Conservation (phyloP, 768 basidiomycete genomes). For the Zangia roseola region DNA sequence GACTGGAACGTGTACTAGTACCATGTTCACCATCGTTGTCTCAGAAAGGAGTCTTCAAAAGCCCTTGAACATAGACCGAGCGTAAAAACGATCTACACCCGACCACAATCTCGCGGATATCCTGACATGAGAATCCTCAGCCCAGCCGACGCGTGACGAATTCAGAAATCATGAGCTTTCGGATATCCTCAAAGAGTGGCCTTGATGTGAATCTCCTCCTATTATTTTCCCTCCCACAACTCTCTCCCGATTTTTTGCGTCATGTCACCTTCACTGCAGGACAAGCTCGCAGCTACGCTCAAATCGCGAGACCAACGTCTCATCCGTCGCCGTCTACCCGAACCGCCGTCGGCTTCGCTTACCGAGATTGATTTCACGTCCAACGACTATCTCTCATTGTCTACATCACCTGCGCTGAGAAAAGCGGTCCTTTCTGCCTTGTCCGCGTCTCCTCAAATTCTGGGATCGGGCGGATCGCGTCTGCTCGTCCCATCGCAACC, state of each 20-base stretch:
- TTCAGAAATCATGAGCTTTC: not conserved
- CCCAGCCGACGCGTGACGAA: not conserved
- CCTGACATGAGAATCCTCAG: slow-evolving; percentile 6
- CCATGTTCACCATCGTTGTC: no score
- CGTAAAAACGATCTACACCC: slow-evolving; percentile 12
- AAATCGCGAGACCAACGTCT: slow-evolving; percentile 60
- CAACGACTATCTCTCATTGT: slow-evolving; percentile 90
- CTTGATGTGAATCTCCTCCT: not conserved
- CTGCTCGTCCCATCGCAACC: slow-evolving; percentile 61
- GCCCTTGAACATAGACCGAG: no score
- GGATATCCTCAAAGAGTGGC: not conserved
- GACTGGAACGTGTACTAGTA: no score
- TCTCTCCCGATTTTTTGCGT: not conserved
- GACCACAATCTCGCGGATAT: not conserved
- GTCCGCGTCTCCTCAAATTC: slow-evolving; percentile 48
- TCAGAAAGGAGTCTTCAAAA: no score
- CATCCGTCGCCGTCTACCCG: slow-evolving; percentile 70
- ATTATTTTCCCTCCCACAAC: not conserved
- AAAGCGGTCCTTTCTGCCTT: slow-evolving; percentile 57
- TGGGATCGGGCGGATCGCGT: slow-evolving; percentile 87
- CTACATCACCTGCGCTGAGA: slow-evolving; percentile 57
- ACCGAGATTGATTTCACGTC: slow-evolving; percentile 67
- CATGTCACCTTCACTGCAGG: slow-evolving; percentile 34
- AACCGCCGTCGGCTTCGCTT: slow-evolving; percentile 41
- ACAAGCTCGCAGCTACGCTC: slow-evolving; percentile 52